Percentiles rank a stretch among this genome's conserved stretches.
These are phyloP conservation scores for Boehmeria nivea DNA, from an alignment of 306 rosid genomes.

Conservation along the genomic window DNA sequence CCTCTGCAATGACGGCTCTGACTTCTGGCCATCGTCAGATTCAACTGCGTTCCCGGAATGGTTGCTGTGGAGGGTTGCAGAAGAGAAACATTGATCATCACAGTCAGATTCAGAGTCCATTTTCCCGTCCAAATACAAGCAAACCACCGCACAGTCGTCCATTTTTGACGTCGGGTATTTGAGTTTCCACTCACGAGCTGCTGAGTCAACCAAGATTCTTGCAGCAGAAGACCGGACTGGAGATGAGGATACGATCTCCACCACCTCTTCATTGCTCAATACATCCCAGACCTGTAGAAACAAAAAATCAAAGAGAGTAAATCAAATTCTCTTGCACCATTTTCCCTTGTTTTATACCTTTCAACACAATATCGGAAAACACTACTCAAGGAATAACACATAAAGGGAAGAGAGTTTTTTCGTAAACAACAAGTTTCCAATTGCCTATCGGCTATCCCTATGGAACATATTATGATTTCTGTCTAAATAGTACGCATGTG, in stretches of 20 bases:
- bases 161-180: slow-evolving; percentile 92
- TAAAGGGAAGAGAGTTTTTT: too few species aligned
- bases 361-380: too few species aligned
- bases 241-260: slow-evolving; percentile 70
- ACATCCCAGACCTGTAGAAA: slow-evolving; percentile 86
- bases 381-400: too few species aligned
- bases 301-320: not conserved
- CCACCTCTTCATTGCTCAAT: slow-evolving; percentile 91
- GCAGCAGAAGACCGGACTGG: slow-evolving; percentile 74
- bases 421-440: too few species aligned
- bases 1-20: slow-evolving; percentile 77
- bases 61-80: slow-evolving; percentile 84
- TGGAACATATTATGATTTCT: too few species aligned
- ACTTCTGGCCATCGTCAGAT: slow-evolving; percentile 77
- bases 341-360: too few species aligned
- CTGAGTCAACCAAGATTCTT: slow-evolving; percentile 70
- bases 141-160: slow-evolving; percentile 97
- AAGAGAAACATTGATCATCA: slow-evolving; percentile 79
- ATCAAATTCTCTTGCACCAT: too few species aligned
- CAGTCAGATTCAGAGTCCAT: slow-evolving; percentile 94
- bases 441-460: too few species aligned
- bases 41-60: slow-evolving; percentile 77
- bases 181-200: slow-evolving; percentile 81
- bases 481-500: too few species aligned
- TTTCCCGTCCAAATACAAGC: slow-evolving; percentile 81